Conservation (phyloP, 2,329 filamentous ascomycete genomes). For the Annulohypoxylon truncatum region DNA sequence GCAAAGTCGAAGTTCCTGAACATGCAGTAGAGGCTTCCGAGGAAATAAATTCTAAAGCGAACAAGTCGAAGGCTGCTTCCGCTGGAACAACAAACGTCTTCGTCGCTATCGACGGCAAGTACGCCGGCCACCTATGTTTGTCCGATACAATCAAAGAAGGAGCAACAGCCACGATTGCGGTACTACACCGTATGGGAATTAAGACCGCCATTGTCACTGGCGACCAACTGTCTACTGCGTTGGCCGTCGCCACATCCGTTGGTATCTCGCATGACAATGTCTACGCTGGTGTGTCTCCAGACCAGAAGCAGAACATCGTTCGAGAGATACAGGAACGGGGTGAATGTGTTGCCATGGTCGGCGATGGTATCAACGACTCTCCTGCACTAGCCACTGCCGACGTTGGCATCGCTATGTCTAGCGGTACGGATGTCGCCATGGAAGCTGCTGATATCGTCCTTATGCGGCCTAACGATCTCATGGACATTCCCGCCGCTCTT, state of each 20-base stretch:
- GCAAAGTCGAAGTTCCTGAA: constrained; percentile 73
- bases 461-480: constrained; percentile 90
- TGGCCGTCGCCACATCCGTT: constrained; percentile 84
- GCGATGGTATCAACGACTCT: constrained; percentile 98
- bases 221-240: constrained; percentile 85
- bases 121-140: constrained; percentile 84
- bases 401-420: constrained; percentile 91
- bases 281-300: constrained; percentile 87
- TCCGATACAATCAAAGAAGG: constrained; percentile 92
- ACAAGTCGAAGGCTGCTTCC: constrained; percentile 53
- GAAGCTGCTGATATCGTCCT: constrained; percentile 96
- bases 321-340: constrained; percentile 78
- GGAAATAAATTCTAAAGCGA: constrained; percentile 62
- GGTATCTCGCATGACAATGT: constrained; percentile 83
- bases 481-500: constrained; percentile 90
- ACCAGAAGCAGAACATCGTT: constrained; percentile 90
- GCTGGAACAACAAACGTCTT: constrained; percentile 92
- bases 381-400: constrained; percentile 93
- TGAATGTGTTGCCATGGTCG: constrained; percentile 92
- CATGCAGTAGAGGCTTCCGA: constrained; percentile 73
- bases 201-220: constrained; percentile 93
- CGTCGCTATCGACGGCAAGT: constrained; percentile 84
- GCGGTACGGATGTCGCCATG: constrained; percentile 96
- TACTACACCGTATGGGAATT: constrained; percentile 86
- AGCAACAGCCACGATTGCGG: constrained; percentile 81